Percentiles rank a stretch among this genome's conserved stretches.
Evolutionary conservation across 2,329 filamentous ascomycete genomes (phyloP).

Genomic region (Mycocentrospora acerina): DNA sequence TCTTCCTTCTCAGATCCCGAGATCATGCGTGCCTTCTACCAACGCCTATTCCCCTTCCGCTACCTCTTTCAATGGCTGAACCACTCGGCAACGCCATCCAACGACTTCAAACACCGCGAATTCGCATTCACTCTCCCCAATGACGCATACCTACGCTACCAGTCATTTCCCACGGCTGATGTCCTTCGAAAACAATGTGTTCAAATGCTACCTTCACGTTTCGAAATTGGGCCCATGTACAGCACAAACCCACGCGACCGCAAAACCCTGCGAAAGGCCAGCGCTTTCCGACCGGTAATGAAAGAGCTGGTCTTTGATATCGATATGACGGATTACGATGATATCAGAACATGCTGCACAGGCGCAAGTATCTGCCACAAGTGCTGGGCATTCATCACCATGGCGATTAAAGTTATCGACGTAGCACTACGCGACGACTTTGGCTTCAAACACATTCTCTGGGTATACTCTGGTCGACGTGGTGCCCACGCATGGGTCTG

Average conservation of each 20-base stretch:
- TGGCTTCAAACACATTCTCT: constrained; percentile 94
- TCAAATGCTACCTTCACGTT: constrained; percentile 83
- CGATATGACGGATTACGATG: constrained; percentile 98
- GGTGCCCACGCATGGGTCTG: constrained; percentile 98
- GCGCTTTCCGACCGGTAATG: constrained; percentile 79
- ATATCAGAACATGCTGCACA: constrained; percentile 90
- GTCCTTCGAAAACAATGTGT: constrained; percentile 88
- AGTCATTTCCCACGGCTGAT: constrained; percentile 71
- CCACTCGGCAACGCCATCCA: constrained; percentile 80
- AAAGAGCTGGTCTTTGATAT: constrained; percentile 99
- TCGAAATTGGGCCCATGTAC: constrained; percentile 98
- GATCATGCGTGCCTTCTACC: constrained; percentile 91
- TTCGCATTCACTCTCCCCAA: constrained; percentile 95
- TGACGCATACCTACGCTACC: constrained; percentile 89
- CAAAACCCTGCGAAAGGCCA: constrained; percentile 78
- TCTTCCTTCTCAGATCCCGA: constrained; percentile 68
- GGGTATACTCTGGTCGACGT: constrained; percentile 96
- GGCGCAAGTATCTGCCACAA: constrained; percentile 91
- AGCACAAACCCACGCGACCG: constrained; percentile 90
- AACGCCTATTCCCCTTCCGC: constrained; percentile 91
- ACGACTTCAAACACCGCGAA: constrained; percentile 89
- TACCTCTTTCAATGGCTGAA: constrained; percentile 98
- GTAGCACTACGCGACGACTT: constrained; percentile 87
- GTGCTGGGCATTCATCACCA: constrained; percentile 97
- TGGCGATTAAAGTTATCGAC: constrained; percentile 95